A percentile compares a stretch with the other conserved stretches of the same genome.
Evolutionary conservation across 345 rosid species (phyloP).

Genomic region (Lepidium didymum): DNA sequence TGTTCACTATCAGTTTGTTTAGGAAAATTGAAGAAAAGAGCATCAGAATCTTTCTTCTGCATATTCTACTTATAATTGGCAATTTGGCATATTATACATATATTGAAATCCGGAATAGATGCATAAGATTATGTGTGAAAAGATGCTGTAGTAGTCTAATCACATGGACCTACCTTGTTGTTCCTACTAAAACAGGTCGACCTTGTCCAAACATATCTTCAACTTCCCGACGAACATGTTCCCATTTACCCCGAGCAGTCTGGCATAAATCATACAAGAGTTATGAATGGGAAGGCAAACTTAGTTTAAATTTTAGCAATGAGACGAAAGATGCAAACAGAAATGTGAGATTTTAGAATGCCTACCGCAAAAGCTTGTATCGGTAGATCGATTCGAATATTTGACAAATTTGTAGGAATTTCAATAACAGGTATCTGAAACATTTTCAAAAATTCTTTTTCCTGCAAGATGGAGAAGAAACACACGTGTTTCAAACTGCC

Average conservation of each 20-base stretch:
- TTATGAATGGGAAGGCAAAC: slow-evolving; percentile 1
- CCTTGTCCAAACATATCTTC: slow-evolving; percentile 87
- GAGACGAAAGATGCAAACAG: slow-evolving; percentile 1
- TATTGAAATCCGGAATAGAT: not conserved
- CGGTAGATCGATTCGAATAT: slow-evolving; percentile 84
- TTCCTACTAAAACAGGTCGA: slow-evolving; percentile 96
- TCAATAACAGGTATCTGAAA: slow-evolving; percentile 87
- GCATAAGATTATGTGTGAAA: not conserved
- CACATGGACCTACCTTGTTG: slow-evolving; percentile 57
- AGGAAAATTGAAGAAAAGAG: not conserved
- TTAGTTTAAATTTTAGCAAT: not conserved
- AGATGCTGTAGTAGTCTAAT: not conserved
- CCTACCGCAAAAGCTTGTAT: slow-evolving; percentile 92
- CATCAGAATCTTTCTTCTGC: not conserved
- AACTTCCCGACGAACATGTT: slow-evolving; percentile 78
- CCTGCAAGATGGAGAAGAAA: slow-evolving; percentile 44
- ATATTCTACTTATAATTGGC: not conserved
- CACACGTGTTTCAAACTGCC: not conserved
- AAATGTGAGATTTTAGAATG: slow-evolving; percentile 2
- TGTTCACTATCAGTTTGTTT: not conserved
- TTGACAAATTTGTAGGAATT: slow-evolving; percentile 89
- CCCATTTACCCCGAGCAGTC: slow-evolving; percentile 97
- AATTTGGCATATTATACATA: slow-evolving; percentile 3
- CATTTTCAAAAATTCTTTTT: slow-evolving; percentile 88
- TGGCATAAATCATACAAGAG: slow-evolving; percentile 27